Evolutionary conservation across 768 basidiomycete species (phyloP), one percentile per base, ranked within the genome.

Genomic region (Suillus sp.): DNA sequence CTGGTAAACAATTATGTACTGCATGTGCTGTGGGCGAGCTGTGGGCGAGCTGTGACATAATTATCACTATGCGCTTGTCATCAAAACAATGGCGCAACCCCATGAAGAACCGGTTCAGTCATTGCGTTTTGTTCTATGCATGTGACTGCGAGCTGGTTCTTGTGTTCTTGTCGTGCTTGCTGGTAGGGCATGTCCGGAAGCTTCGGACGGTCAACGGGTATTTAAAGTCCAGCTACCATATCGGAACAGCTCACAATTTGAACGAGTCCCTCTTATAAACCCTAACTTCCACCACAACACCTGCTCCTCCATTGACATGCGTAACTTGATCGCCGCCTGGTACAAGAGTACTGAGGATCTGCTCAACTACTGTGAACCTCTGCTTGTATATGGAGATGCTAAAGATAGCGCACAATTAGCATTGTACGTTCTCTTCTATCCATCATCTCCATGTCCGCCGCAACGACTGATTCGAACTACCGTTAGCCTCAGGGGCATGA

Each of bases 401-500:
- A 20, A 20, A 32, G 30, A 53, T 32, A 32, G 51, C 18, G 51
- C 20, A 20, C 30, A 53, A 1, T 30, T 53, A 32, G 30, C 30
- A 20, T 32, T 53, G 51, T 53, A n/a, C 20, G 51, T 53, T 50
- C 48, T 27, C 14, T 30, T 27, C 27, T 4, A 8, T 50, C 1
- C 18, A 32, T 25, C 11, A 48, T 10, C 30, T 16, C 9, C 30
- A 32, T 1, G 3, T 32, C 30, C 2, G 18, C 9, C 32, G 10
- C 50, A 6, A 51, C 10, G 1, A 11, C 51, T 53, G 30, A 53
- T 53, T 53, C 30, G 10, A 32, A 11, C 2, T 25, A 25, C 4
- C 30, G n/a, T 20, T 32, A 53, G 51, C 20, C 51, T 53, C 51
- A 32, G 51, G 20, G 51, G 51, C 10, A 53, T 53, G 51, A 53